A percentile compares a stretch with the other conserved stretches of the same genome.
These are phyloP conservation scores for Pistacia vera DNA, from an alignment of 345 rosid species.

Conservation along the genomic window DNA sequence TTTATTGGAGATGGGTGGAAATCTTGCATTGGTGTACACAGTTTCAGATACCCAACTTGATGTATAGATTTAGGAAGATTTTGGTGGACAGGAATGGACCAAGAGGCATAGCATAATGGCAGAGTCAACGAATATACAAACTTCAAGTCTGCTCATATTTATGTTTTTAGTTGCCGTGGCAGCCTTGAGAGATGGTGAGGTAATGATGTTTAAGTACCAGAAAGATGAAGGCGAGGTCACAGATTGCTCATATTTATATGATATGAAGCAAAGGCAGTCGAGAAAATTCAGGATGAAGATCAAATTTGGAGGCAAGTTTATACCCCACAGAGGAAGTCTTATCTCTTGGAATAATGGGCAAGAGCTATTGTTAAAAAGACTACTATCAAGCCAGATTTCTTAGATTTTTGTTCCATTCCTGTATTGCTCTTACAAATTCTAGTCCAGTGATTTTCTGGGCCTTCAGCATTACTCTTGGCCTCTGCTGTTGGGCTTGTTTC, in stretches of 20 bases:
- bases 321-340: constrained; percentile 12
- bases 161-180: background rate
- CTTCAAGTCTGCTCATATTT: background rate
- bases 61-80: constrained; percentile 22
- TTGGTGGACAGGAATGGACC: constrained; percentile 10
- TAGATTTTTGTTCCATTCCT: background rate
- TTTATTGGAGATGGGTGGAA: constrained; percentile 7
- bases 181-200: constrained; percentile 5
- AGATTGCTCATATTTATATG: constrained; percentile 11
- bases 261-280: background rate
- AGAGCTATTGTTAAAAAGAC: background rate
- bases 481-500: too few relatives aligned
- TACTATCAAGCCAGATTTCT: background rate
- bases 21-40: background rate
- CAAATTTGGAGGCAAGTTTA: background rate
- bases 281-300: background rate
- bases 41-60: background rate
- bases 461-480: too few relatives aligned
- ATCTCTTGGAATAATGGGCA: background rate
- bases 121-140: background rate
- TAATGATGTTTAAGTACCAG: background rate
- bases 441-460: too few relatives aligned
- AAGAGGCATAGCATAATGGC: constrained; percentile 15
- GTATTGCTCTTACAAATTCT: too few relatives aligned
- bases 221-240: too few relatives aligned